A percentile compares a stretch with the other conserved stretches of the same genome.
phyloP scores from a whole-genome alignment of 306 rosid genomes.

The Trifolium dubium region DNA sequence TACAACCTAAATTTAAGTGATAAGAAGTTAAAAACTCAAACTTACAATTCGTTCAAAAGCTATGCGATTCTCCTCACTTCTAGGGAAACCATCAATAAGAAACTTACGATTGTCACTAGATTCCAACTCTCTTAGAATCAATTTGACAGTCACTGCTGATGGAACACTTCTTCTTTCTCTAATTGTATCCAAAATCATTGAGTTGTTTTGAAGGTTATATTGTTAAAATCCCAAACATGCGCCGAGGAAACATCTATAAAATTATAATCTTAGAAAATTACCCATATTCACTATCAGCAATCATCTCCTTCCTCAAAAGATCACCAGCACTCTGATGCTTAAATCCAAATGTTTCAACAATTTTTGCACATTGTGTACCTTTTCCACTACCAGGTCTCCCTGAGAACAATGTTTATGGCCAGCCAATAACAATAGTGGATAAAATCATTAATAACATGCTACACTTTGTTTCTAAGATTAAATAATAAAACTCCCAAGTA shows the following conservation, averaged over 20 bases:
- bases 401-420: slow-evolving; percentile 37
- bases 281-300: slow-evolving; percentile 73
- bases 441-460: slow-evolving; percentile 8
- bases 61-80: slow-evolving; percentile 82
- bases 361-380: slow-evolving; percentile 90
- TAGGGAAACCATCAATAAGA: slow-evolving; percentile 95
- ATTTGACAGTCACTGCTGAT: slow-evolving; percentile 76
- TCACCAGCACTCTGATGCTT: slow-evolving; percentile 98
- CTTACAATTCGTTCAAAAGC: slow-evolving; percentile 85
- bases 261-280: slow-evolving; percentile 45
- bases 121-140: slow-evolving; percentile 85
- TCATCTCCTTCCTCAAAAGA: slow-evolving; percentile 83
- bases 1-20: slow-evolving; percentile 19
- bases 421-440: slow-evolving; percentile 3
- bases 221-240: slow-evolving; percentile 36
- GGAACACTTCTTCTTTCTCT: slow-evolving; percentile 90
- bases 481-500: slow-evolving; percentile 1
- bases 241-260: slow-evolving; percentile 20
- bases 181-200: slow-evolving; percentile 74
- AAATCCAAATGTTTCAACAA: slow-evolving; percentile 79
- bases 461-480: background rate
- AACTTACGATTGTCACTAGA: slow-evolving; percentile 61
- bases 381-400: slow-evolving; percentile 99
- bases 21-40: slow-evolving; percentile 41
- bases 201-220: slow-evolving; percentile 54